These are phyloP conservation scores for Aristolochia contorta DNA, from an alignment of 164 flowering plant species.

Conservation along the genomic window DNA sequence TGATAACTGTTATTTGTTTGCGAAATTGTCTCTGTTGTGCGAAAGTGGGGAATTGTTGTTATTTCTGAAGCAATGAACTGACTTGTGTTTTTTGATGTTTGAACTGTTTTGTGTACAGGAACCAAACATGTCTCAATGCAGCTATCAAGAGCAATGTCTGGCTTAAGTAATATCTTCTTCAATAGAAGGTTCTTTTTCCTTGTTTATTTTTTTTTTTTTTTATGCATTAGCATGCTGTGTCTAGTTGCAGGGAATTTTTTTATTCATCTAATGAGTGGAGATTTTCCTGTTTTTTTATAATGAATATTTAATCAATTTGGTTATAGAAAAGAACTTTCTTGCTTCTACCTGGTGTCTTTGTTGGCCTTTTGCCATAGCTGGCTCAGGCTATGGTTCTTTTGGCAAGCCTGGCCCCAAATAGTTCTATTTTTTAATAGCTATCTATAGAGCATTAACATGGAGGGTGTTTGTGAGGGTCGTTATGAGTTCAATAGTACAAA, in stretches of 20 bases:
- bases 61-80: background rate
- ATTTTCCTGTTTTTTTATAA: background rate
- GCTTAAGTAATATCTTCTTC: constrained; percentile 51
- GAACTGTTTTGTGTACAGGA: constrained; percentile 26
- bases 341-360: background rate
- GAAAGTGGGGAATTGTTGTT: too few species aligned
- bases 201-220: background rate
- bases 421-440: too few species aligned
- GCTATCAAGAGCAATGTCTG: constrained; percentile 44
- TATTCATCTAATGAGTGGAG: background rate
- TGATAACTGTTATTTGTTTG: background rate
- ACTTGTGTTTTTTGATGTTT: background rate
- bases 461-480: background rate
- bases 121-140: constrained; percentile 34
- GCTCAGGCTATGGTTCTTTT: background rate
- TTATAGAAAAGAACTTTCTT: background rate
- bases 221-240: background rate
- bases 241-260: background rate
- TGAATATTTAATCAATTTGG: background rate
- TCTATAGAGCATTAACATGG: background rate
- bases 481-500: background rate
- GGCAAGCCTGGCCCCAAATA: background rate
- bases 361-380: background rate
- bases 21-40: too few species aligned
- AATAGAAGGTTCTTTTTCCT: constrained; percentile 41